These are phyloP conservation scores for Nymphaea thermarum DNA, from an alignment of 164 flowering plant genomes.

Conservation along the genomic window DNA sequence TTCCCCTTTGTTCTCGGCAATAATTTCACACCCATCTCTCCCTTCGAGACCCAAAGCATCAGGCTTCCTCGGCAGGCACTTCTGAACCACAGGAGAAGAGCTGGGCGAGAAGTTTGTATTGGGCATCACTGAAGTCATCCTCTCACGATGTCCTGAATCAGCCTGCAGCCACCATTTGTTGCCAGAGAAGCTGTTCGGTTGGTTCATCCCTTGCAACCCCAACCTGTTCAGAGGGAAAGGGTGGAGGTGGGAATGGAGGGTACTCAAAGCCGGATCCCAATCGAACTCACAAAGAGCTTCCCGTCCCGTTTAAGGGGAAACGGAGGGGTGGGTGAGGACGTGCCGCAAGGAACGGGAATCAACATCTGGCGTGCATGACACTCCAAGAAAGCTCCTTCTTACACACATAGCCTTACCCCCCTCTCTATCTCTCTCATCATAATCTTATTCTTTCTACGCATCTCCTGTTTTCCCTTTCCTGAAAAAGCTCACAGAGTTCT, in stretches of 20 bases:
- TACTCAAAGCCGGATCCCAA: background rate
- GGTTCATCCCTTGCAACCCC: background rate
- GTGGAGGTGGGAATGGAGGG: background rate
- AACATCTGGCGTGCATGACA: conserved; percentile 1
- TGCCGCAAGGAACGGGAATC: conserved; percentile 6
- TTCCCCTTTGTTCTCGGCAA: background rate
- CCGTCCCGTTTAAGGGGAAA: background rate
- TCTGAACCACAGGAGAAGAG: background rate
- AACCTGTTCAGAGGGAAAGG: background rate
- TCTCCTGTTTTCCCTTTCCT: background rate
- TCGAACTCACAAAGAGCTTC: background rate
- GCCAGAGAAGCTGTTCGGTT: background rate
- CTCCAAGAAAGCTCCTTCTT: background rate
- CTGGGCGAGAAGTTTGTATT: background rate
- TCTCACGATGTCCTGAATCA: background rate
- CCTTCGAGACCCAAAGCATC: background rate
- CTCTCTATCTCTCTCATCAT: background rate
- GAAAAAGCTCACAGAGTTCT: background rate
- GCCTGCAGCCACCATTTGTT: background rate
- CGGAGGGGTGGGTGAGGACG: background rate
- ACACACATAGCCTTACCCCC: background rate
- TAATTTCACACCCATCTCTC: background rate
- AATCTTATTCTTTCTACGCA: background rate
- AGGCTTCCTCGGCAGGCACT: background rate
- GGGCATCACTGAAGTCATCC: background rate